Conservation (phyloP, 495 filamentous ascomycete species). For the Penicillium pancosmium region DNA sequence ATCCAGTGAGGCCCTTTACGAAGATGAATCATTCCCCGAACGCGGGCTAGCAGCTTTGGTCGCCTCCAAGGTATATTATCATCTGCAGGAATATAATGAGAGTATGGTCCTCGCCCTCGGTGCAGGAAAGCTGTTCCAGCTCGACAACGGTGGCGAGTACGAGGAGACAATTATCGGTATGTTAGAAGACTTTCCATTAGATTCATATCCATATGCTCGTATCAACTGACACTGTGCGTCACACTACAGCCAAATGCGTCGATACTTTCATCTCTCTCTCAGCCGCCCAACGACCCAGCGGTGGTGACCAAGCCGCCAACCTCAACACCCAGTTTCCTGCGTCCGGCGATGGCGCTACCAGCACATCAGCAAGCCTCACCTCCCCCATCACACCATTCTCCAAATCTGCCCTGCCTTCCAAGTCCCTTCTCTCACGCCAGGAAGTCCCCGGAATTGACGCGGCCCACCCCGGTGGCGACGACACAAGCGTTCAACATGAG, state of each 20-base stretch:
- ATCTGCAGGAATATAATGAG: slow-evolving; percentile 97
- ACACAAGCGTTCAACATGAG: slow-evolving; percentile 52
- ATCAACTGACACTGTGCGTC: background rate
- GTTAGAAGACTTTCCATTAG: slow-evolving; percentile 13
- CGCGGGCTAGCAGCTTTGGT: slow-evolving; percentile 93
- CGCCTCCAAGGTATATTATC: slow-evolving; percentile 97
- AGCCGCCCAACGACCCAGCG: slow-evolving; percentile 62
- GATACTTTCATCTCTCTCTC: slow-evolving; percentile 95
- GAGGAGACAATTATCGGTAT: slow-evolving; percentile 93
- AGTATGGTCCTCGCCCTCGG: slow-evolving; percentile 98
- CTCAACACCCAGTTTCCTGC: slow-evolving; percentile 73
- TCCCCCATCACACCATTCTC: slow-evolving; percentile 94
- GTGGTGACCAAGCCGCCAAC: slow-evolving; percentile 62
- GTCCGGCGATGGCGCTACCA: slow-evolving; percentile 62
- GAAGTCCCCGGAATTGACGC: slow-evolving; percentile 63
- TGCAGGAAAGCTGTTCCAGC: slow-evolving; percentile 91
- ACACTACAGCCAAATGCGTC: slow-evolving; percentile 76
- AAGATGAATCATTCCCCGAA: slow-evolving; percentile 93
- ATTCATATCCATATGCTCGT: background rate
- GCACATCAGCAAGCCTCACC: slow-evolving; percentile 69
- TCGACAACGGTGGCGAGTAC: slow-evolving; percentile 91
- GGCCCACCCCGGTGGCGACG: slow-evolving; percentile 56
- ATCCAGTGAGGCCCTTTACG: slow-evolving; percentile 90
- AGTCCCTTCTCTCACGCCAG: slow-evolving; percentile 86
- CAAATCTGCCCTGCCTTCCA: slow-evolving; percentile 85